Base-by-base conservation (phyloP, 2,329 filamentous ascomycete species). In the Penicillium nordicum region DNA sequence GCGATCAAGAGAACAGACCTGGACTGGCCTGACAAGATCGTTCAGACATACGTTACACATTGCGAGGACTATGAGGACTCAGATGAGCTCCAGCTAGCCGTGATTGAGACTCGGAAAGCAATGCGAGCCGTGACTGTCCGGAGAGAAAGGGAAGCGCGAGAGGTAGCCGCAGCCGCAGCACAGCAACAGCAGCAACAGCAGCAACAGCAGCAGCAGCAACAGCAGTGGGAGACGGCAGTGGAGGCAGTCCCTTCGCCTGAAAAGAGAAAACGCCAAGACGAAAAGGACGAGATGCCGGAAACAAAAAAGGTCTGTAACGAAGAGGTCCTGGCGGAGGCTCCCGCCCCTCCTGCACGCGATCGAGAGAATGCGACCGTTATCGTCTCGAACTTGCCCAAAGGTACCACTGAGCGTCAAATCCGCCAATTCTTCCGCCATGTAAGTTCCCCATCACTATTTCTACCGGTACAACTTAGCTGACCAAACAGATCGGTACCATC, bases 51-150 rank as follows among this genome's bases (percentile, higher is more conserved):
- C 25, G 66, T 80, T 42, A 69, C 75, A 10, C 79, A 81, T 70
- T 96, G 92, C 71, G 92, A 96, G 71, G 90, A 96, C 67, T 92
- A 96, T 67, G 93, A 97, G 72, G 84, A 87, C 53, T 87, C 90
- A 0, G 81, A 88, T 27, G 86, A 87, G 47, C 80, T 97, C 8
- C 87, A 92, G 53, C 81, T 82, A 62, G 90, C 89, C 5, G 80
- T 90, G 16, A 85, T 95, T 60, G 84, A 86, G 57, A 86, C 89
- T 9, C 84, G 91, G 62, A 88, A 88, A 68, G 82, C 85, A 4
- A 82, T 79, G 57, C 90, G 85, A 69, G 79, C 76, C 38, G 81
- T 91, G 45, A 79, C 78, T 40, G 84, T 81, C 67, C 86, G 85
- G 57, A 83, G 88, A 41, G 83, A 87, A 60, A 80, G 80, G 49